Conservation (phyloP, 2,329 filamentous ascomycete genomes). For the Aspergillus unguis region DNA sequence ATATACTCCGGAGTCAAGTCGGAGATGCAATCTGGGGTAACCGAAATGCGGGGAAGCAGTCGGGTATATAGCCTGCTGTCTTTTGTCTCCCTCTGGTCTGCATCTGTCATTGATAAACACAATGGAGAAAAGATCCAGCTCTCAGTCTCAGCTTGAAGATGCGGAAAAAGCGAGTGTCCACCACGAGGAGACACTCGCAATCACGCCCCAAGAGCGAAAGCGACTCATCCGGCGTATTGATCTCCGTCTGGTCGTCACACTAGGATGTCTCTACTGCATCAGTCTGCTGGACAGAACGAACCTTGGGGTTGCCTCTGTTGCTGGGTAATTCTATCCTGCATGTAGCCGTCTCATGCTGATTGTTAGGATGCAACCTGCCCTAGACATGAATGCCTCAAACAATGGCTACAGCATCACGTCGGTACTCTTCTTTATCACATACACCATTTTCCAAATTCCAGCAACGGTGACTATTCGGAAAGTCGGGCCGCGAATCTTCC, state of each 20-base stretch:
- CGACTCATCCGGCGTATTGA: conserved; percentile 11
- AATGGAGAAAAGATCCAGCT: not conserved
- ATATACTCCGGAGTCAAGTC: not conserved
- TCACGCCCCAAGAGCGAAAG: conserved; percentile 3
- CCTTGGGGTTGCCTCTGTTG: conserved; percentile 16
- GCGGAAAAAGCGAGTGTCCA: not conserved
- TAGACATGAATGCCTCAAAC: conserved; percentile 17
- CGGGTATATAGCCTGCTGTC: not conserved
- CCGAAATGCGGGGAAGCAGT: not conserved
- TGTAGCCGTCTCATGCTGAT: not conserved
- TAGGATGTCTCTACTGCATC: conserved; percentile 12
- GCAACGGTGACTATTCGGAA: conserved; percentile 67
- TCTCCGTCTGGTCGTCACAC: conserved; percentile 10
- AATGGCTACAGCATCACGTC: conserved; percentile 13
- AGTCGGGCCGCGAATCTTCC: conserved; percentile 49
- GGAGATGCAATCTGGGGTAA: not conserved
- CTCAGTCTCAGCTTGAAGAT: not conserved
- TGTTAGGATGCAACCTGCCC: conserved; percentile 14
- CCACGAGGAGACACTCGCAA: not conserved
- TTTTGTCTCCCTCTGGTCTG: not conserved
- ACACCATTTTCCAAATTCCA: conserved; percentile 68
- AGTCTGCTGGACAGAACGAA: conserved; percentile 18
- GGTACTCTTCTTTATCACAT: conserved; percentile 71
- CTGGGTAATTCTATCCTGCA: conserved; percentile 5
- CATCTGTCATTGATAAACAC: not conserved